These are phyloP conservation scores for Begonia peltatifolia DNA, from an alignment of 306 rosid genomes.

Conservation along the genomic window DNA sequence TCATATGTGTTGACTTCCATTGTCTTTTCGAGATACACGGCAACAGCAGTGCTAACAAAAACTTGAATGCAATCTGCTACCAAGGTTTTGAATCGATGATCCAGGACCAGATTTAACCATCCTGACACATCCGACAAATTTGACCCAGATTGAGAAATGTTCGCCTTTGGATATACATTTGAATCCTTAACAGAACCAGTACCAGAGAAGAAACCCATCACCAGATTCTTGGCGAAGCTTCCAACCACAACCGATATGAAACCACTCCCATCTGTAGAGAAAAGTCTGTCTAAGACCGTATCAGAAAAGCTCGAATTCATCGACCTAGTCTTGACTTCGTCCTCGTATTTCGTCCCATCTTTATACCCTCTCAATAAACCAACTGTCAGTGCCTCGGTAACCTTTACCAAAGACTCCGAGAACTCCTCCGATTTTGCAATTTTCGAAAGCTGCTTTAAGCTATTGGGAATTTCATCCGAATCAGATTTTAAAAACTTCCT, in stretches of 20 bases:
- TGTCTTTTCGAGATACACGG: slow-evolving; percentile 69
- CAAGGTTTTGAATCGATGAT: slow-evolving; percentile 35
- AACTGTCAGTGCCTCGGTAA: slow-evolving; percentile 41
- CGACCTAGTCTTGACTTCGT: slow-evolving; percentile 7
- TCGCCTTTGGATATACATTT: background rate
- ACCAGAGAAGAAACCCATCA: slow-evolving; percentile 36
- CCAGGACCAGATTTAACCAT: slow-evolving; percentile 43
- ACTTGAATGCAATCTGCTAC: slow-evolving; percentile 44
- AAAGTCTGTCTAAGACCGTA: slow-evolving; percentile 34
- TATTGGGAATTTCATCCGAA: slow-evolving; percentile 65
- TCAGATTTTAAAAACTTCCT: slow-evolving; percentile 52
- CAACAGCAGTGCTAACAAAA: slow-evolving; percentile 82
- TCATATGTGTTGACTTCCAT: slow-evolving; percentile 61
- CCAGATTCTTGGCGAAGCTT: slow-evolving; percentile 79
- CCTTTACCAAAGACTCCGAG: slow-evolving; percentile 24
- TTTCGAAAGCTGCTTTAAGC: slow-evolving; percentile 65
- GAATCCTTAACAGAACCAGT: slow-evolving; percentile 6
- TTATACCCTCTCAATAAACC: slow-evolving; percentile 44
- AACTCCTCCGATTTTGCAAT: slow-evolving; percentile 52
- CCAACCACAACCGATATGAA: slow-evolving; percentile 78
- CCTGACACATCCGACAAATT: slow-evolving; percentile 23
- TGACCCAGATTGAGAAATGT: slow-evolving; percentile 8
- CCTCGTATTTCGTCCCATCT: slow-evolving; percentile 12
- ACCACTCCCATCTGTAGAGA: slow-evolving; percentile 71
- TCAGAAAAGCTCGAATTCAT: slow-evolving; percentile 24